A percentile compares a stretch with the other conserved stretches of the same genome.
These are phyloP conservation scores for Acanthamoeba polyphaga DNA, from an alignment of 208 protist species.

Conservation along the genomic window DNA sequence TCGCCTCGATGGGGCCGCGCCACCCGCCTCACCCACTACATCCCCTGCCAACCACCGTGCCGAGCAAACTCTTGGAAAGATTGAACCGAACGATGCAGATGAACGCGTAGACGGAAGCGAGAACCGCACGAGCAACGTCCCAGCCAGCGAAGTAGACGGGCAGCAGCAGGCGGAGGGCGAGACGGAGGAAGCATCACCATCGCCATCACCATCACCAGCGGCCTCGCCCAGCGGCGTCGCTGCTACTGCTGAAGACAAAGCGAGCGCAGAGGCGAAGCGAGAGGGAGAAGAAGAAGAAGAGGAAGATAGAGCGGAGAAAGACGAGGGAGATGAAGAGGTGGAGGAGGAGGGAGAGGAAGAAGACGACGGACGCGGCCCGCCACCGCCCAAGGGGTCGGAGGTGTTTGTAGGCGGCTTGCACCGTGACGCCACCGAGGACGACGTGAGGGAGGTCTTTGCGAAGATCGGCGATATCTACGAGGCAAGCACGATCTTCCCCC, in stretches of 20 bases:
- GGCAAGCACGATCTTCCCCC: background rate
- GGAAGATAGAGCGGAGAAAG: background rate
- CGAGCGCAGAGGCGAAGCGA: background rate
- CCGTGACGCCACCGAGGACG: slow-evolving; percentile 60
- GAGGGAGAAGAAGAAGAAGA: slow-evolving; percentile 40
- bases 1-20: background rate
- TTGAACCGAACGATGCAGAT: background rate
- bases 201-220: background rate
- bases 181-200: background rate
- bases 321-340: background rate
- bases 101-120: background rate
- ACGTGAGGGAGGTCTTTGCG: slow-evolving; percentile 48
- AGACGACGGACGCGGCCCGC: background rate
- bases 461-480: slow-evolving; percentile 68
- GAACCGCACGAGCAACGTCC: background rate
- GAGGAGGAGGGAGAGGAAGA: slow-evolving; percentile 40
- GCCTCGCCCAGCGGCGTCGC: background rate
- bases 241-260: background rate
- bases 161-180: background rate
- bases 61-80: too few relatives aligned
- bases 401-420: slow-evolving; percentile 69
- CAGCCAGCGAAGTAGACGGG: background rate
- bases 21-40: background rate
- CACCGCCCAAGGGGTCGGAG: slow-evolving; percentile 64
- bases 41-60: background rate